Conservation (phyloP, 2,329 filamentous ascomycete genomes). For the Alternaria ethzedia region DNA sequence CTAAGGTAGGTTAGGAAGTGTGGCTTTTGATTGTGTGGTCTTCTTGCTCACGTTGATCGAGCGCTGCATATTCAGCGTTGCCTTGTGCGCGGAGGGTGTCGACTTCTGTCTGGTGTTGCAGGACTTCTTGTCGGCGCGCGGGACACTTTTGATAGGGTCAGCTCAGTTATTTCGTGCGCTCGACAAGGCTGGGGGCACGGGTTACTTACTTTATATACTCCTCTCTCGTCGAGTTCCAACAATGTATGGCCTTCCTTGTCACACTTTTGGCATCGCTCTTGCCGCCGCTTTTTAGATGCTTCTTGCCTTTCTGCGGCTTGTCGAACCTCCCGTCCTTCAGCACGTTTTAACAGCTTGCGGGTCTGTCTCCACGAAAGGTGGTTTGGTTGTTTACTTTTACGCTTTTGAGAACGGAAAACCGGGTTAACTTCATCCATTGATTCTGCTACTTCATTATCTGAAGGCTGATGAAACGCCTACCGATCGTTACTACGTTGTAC, state of each 20-base stretch:
- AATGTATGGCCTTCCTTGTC: background rate
- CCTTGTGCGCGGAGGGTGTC: background rate
- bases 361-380: background rate
- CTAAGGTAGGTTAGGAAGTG: too few relatives aligned
- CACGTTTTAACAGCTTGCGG: background rate
- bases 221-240: background rate
- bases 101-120: background rate
- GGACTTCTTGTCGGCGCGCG: background rate
- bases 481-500: slow-evolving; percentile 1
- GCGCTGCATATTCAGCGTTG: background rate
- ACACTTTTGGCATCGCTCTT: background rate
- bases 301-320: background rate
- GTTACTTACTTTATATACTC: background rate
- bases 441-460: background rate
- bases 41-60: background rate
- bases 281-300: background rate
- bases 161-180: background rate
- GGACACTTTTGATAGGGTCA: background rate
- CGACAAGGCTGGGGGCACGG: too few relatives aligned
- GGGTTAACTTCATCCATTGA: background rate
- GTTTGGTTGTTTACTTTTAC: background rate
- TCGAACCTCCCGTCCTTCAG: too few relatives aligned
- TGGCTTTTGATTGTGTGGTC: background rate
- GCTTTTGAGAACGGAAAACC: background rate
- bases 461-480: background rate